Percentiles rank a stretch among this genome's conserved stretches.
phyloP scores from a whole-genome alignment of 2,329 filamentous ascomycete genomes.

The Cladophialophora exuberans region DNA sequence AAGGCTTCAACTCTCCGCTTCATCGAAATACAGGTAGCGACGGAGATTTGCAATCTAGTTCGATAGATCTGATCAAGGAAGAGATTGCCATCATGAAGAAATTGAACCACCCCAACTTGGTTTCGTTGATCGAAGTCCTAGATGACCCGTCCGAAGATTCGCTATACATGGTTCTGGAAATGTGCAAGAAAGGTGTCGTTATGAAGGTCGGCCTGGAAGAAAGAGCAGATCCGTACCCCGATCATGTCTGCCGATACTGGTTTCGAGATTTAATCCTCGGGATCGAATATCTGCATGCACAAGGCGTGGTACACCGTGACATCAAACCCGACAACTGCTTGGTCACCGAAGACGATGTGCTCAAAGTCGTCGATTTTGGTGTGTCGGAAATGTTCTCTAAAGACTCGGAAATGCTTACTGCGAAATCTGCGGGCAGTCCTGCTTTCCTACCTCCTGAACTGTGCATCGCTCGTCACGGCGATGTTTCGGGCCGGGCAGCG shows the following conservation, averaged over 20 bases:
- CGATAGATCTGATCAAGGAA: slow-evolving; percentile 86
- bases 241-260: slow-evolving; percentile 84
- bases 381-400: slow-evolving; percentile 99
- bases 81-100: slow-evolving; percentile 99
- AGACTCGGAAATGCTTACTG: slow-evolving; percentile 80
- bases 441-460: slow-evolving; percentile 94
- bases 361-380: slow-evolving; percentile 96
- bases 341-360: slow-evolving; percentile 84
- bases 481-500: slow-evolving; percentile 84
- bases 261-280: slow-evolving; percentile 93
- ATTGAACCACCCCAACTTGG: slow-evolving; percentile 90
- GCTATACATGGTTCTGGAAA: slow-evolving; percentile 97
- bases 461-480: slow-evolving; percentile 81
- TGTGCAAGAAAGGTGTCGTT: slow-evolving; percentile 97
- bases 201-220: slow-evolving; percentile 95
- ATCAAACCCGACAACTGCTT: slow-evolving; percentile 98
- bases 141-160: slow-evolving; percentile 96
- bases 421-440: slow-evolving; percentile 91
- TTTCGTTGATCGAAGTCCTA: slow-evolving; percentile 88
- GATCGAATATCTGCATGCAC: slow-evolving; percentile 93
- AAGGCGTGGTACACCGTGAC: slow-evolving; percentile 92
- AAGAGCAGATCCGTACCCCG: slow-evolving; percentile 76
- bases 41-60: slow-evolving; percentile 55
- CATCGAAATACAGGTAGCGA: slow-evolving; percentile 60
- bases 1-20: slow-evolving; percentile 64